Percentiles rank a stretch among this genome's conserved stretches.
Conservation (phyloP, 2,329 filamentous ascomycete species). For the Truncatella angustata region DNA sequence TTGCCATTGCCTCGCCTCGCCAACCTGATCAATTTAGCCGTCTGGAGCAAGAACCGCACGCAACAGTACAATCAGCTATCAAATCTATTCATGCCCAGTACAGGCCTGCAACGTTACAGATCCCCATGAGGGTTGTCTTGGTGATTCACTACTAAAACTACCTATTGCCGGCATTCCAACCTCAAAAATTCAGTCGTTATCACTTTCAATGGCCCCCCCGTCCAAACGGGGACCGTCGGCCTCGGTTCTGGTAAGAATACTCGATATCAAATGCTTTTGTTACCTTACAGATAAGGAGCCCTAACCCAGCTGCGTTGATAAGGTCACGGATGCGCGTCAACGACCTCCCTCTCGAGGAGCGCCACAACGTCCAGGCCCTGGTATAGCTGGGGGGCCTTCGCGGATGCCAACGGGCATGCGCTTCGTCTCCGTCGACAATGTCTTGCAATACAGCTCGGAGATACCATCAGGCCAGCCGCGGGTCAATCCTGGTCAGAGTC, state of each 20-base stretch:
- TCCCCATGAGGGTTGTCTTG: slow-evolving; percentile 1
- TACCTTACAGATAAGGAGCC: background rate
- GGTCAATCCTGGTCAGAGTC: slow-evolving; percentile 56
- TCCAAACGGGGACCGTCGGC: slow-evolving; percentile 14
- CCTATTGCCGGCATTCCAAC: background rate
- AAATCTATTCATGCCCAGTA: background rate
- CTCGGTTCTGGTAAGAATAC: slow-evolving; percentile 12
- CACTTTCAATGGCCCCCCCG: background rate
- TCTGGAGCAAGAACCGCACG: background rate
- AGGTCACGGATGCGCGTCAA: slow-evolving; percentile 14
- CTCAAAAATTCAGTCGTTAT: background rate
- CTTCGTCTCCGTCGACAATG: slow-evolving; percentile 88
- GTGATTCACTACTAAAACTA: background rate
- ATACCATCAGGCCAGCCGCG: slow-evolving; percentile 93
- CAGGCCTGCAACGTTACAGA: background rate
- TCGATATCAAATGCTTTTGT: background rate
- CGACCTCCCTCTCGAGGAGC: slow-evolving; percentile 11
- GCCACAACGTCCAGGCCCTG: slow-evolving; percentile 9
- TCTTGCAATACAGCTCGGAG: slow-evolving; percentile 89
- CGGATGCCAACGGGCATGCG: slow-evolving; percentile 53
- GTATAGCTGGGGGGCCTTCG: slow-evolving; percentile 4
- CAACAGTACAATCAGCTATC: background rate
- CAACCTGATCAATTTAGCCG: slow-evolving; percentile 2
- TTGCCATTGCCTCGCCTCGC: too few relatives aligned
- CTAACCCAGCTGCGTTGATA: background rate